Evolutionary conservation across 768 basidiomycete genomes (phyloP), one percentile per base, ranked within the genome.

Genomic region (Mycena belliarum): DNA sequence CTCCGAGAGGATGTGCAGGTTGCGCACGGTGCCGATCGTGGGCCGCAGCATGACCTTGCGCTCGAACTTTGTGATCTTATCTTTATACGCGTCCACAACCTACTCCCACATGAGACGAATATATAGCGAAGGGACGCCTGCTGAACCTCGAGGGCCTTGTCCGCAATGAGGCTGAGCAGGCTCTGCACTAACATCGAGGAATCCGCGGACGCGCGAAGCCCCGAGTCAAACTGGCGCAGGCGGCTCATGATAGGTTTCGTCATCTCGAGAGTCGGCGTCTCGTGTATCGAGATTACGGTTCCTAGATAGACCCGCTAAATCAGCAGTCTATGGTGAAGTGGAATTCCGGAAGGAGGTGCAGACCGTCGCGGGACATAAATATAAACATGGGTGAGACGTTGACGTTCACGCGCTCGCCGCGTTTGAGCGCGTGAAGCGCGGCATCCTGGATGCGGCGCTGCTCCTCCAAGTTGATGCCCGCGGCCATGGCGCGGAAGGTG

Each of bases 1-100:
- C 21, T 86, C 88, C 49, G 85, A 86, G 28, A 90, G 77, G 56
- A 92, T 86, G 65, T 91, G 89, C 45, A 92, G 68, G 40, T 78
- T 70, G 50, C 80, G 76, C n/a, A 91, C 88, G 23, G 80, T 83
- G 55, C 77, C 73, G 74, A 88, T 82, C 48, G 78, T 76, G 1
- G 87, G 82, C 64, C 78, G 81, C 16, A 86, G 60, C 20, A 91
- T 73, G 40, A 89, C 79, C 16, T 74, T 69, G 37, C 79, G 76
- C 65, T 91, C 88, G 46, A 86, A 82, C 64, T 82, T 77, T 48
- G 82, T 73, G 57, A 91, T 82, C 60, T 82, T 83, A 40, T 74
- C 69, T 53, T 87, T 85, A 61, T 87, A 90, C 53, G 82, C 81
- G 48, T 89, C 86, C 42, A 89, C 76, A 20, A 59, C 82, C 65